Percentiles rank a stretch among this genome's conserved stretches.
phyloP scores from a whole-genome alignment of 345 rosid genomes.

The Melaleuca alternifolia region DNA sequence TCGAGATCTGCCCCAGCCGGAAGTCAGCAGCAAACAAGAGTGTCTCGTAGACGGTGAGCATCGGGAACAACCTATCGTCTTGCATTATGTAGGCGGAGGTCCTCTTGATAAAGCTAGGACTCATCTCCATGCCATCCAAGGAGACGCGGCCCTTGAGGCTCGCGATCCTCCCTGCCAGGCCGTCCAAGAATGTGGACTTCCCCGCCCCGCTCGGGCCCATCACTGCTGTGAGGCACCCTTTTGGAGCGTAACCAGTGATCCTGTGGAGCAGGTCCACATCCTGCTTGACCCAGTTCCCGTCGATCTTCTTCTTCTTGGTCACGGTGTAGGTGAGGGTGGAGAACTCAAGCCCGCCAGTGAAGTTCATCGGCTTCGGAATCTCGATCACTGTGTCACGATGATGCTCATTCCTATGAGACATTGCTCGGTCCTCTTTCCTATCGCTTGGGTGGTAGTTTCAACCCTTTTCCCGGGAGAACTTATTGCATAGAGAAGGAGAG shows the following conservation, averaged over 20 bases:
- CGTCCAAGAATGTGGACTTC: conserved; percentile 58
- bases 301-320: conserved; percentile 23
- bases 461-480: neutral
- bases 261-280: conserved; percentile 39
- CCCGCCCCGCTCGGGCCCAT: conserved; percentile 78
- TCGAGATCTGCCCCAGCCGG: conserved; percentile 33
- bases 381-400: conserved; percentile 24
- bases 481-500: neutral
- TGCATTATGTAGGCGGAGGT: conserved; percentile 70
- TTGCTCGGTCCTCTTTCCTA: neutral
- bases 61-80: conserved; percentile 54
- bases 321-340: conserved; percentile 44
- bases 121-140: conserved; percentile 32
- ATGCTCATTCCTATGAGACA: conserved; percentile 15
- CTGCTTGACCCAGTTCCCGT: conserved; percentile 31
- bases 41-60: conserved; percentile 66
- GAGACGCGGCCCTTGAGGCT: conserved; percentile 50
- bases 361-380: conserved; percentile 19
- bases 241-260: conserved; percentile 57
- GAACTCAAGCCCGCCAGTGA: conserved; percentile 48
- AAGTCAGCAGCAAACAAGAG: conserved; percentile 65
- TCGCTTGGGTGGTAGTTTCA: neutral
- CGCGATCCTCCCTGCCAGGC: conserved; percentile 46
- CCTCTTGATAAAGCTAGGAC: conserved; percentile 48
- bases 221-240: conserved; percentile 57